Evolutionary conservation across 2,329 filamentous ascomycete species (phyloP).

Genomic region (Teratosphaeria viscida): DNA sequence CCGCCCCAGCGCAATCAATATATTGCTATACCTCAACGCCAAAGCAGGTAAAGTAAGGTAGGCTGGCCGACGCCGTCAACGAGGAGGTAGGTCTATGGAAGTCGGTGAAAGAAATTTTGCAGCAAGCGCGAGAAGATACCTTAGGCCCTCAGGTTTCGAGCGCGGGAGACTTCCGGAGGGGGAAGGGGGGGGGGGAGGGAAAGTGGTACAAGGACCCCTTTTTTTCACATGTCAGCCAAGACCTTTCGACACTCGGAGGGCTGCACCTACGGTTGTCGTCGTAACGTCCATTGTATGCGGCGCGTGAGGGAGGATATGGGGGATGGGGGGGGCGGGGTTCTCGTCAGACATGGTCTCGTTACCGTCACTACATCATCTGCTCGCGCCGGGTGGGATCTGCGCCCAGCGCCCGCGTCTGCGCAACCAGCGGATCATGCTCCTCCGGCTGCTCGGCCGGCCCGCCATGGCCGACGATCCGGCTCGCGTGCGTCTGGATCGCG

Average conservation of each 20-base stretch:
- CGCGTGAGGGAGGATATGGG: neutral
- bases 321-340: neutral
- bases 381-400: neutral
- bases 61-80: neutral
- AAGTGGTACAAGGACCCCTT: neutral
- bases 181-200: neutral
- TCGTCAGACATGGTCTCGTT: neutral
- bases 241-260: neutral
- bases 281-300: neutral
- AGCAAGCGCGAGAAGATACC: neutral
- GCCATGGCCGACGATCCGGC: neutral
- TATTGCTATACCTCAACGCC: no score
- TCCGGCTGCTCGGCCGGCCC: slow-evolving; percentile 1
- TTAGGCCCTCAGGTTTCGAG: neutral
- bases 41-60: no score
- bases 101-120: neutral
- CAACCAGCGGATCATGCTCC: slow-evolving; percentile 3
- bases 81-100: neutral
- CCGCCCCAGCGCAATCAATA: no score
- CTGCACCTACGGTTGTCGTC: neutral
- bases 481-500: neutral
- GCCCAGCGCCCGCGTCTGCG: neutral
- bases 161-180: neutral
- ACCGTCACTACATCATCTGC: neutral
- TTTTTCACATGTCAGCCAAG: neutral